phyloP scores from a whole-genome alignment of 176 grass and related monocot species.

The Cymbopogon citratus region DNA sequence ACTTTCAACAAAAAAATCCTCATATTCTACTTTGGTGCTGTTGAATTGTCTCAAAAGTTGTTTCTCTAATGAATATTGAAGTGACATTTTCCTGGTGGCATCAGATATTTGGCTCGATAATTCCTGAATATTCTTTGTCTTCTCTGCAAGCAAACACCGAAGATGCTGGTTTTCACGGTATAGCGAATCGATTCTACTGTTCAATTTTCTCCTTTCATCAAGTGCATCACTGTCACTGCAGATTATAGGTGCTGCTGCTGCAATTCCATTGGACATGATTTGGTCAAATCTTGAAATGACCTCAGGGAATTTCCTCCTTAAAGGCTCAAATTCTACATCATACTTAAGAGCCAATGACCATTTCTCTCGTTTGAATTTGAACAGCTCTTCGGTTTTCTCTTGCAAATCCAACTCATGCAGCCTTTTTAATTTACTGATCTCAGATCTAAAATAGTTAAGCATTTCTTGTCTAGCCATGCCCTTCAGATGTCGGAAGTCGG shows the following conservation, averaged over 20 bases:
- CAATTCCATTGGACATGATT: constrained; percentile 48
- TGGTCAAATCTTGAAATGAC: constrained; percentile 74
- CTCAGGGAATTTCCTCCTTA: constrained; percentile 79
- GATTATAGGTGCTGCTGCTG: constrained; percentile 14
- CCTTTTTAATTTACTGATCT: constrained; percentile 91
- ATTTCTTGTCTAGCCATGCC: constrained; percentile 68
- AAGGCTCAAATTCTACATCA: constrained; percentile 67
- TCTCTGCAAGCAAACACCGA: constrained; percentile 58
- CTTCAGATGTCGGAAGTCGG: constrained; percentile 70
- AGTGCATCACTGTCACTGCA: constrained; percentile 25
- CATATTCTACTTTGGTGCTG: constrained; percentile 42
- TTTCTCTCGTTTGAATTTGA: constrained; percentile 90
- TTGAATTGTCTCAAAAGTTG: constrained; percentile 46
- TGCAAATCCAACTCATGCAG: constrained; percentile 76
- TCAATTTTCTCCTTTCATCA: constrained; percentile 61
- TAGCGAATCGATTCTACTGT: constrained; percentile 57
- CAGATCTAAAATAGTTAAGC: constrained; percentile 71
- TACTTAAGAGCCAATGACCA: constrained; percentile 70
- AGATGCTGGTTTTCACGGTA: constrained; percentile 66
- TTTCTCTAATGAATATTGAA: constrained; percentile 38
- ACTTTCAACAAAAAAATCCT: constrained; percentile 57
- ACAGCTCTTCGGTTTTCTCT: constrained; percentile 95
- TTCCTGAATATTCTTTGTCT: constrained; percentile 62
- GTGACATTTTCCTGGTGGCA: constrained; percentile 47
- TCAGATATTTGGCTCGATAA: constrained; percentile 54